Evolutionary conservation across 306 rosid genomes (phyloP).

Genomic region (Rubus idaeus): DNA sequence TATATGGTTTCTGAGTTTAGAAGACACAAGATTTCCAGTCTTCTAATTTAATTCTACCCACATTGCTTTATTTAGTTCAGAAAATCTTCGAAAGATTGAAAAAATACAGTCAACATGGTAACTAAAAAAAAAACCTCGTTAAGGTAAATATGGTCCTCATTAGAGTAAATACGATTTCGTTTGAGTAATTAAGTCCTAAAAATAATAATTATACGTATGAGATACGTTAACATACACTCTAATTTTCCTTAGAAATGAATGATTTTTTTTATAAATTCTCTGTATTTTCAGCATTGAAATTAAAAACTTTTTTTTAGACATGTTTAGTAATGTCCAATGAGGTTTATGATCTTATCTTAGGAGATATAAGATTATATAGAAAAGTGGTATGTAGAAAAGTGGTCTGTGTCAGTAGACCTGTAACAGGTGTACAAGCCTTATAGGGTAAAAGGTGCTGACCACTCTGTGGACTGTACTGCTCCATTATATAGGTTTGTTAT

Average conservation of each 20-base stretch:
- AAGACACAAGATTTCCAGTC: not conserved
- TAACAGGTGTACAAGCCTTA: constrained; percentile 16
- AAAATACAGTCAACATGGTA: not conserved
- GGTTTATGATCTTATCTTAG: no score
- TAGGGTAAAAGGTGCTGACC: constrained; percentile 19
- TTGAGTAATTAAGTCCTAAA: no score
- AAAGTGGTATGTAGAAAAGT: not conserved
- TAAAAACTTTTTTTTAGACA: not conserved
- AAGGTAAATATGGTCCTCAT: no score
- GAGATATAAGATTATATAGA: no score
- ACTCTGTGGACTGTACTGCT: not conserved
- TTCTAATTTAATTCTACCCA: not conserved
- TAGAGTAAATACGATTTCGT: no score
- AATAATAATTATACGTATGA: no score
- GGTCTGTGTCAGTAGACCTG: not conserved
- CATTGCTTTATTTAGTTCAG: constrained; percentile 26
- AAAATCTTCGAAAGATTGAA: not conserved
- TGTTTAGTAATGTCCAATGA: not conserved
- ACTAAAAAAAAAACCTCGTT: no score
- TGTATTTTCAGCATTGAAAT: not conserved
- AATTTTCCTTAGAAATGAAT: not conserved
- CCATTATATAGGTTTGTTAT: constrained; percentile 19
- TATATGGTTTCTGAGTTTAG: constrained; percentile 9
- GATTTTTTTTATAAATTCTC: not conserved
- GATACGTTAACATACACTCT: no score